These are phyloP conservation scores for Crithidia sp. DNA, from an alignment of 208 protist species.

Conservation along the genomic window DNA sequence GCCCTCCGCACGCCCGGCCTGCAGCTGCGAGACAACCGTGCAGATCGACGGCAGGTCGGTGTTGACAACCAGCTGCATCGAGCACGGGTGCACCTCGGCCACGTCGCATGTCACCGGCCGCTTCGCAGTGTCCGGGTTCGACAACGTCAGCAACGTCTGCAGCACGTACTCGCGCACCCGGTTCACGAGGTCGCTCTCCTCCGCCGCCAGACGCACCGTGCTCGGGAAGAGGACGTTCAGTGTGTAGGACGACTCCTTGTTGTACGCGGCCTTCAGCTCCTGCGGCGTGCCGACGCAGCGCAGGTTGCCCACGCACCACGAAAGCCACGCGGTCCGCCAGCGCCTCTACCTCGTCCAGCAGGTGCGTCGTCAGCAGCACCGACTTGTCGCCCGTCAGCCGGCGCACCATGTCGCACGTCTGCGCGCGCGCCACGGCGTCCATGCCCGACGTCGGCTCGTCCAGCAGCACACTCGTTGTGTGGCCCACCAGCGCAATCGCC, in stretches of 20 bases:
- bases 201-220: conserved; percentile 34
- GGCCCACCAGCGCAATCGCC: conserved; percentile 88
- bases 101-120: conserved; percentile 36
- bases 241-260: conserved; percentile 50
- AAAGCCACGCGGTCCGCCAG: conserved; percentile 85
- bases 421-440: conserved; percentile 78
- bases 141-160: conserved; percentile 15
- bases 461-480: conserved; percentile 74
- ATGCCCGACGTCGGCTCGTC: conserved; percentile 93
- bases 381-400: conserved; percentile 61
- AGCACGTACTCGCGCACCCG: conserved; percentile 38
- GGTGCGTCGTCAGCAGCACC: conserved; percentile 87
- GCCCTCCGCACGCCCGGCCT: conserved; percentile 41
- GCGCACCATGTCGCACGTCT: conserved; percentile 83
- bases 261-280: conserved; percentile 68
- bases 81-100: conserved; percentile 48
- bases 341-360: conserved; percentile 91
- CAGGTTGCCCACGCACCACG: conserved; percentile 87
- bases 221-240: conserved; percentile 56
- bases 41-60: conserved; percentile 51
- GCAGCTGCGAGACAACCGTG: conserved; percentile 41
- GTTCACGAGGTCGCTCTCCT: conserved; percentile 24
- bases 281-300: conserved; percentile 83
- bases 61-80: conserved; percentile 47
- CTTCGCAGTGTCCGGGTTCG: not conserved